Evolutionary conservation across 2,329 filamentous ascomycete genomes (phyloP), one percentile per base, ranked within the genome.

Genomic region (Ustulina deusta): DNA sequence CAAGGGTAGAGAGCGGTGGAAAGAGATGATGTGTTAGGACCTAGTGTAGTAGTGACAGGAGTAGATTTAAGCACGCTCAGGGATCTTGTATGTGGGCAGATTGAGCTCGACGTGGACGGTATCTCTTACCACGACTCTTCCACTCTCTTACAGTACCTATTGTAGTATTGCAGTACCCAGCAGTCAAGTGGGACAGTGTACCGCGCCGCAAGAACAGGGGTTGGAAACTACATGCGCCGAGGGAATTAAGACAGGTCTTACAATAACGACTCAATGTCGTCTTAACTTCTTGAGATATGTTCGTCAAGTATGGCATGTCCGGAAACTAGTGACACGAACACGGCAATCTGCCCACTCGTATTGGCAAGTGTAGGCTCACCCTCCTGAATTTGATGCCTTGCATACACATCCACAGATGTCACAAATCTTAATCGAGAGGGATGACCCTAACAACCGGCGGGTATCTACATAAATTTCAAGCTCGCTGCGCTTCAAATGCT

Each of bases 401-500:
- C 13, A 42, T 36, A 27, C 15, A 29, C 22, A n/a, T 55, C 15
- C 32, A 56, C 15, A 46, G 56, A 27, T 17, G 34, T 57, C 22
- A 61, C 44, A 49, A 46, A 44, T 22, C 32, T 2, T 27, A 38
- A 59, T 34, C 13, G n/a, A 59, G 17, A 34, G 17, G 48, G 25
- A 49, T 42, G 44, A 42, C 13, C 7, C 49, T 57, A n/a, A 42
- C 22, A 17, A 51, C 34, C 4, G 25, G 60, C 59, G 63, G 66
- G 62, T 66, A 68, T 68, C 46, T 66, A 55, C 52, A 62, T 48
- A 62, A 57, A 69, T 63, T 34, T 52, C 59, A 63, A 68, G 38
- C 29, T 64, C 61, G 61, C 51, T 46, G 17, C 25, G 27, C 22
- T 40, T 6, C 34, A 17, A 46, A 46, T 42, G 51, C 20, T 61